Percentiles rank a stretch among this genome's conserved stretches.
These are phyloP conservation scores for Peterozyma toletana DNA, from an alignment of 805 yeast genomes.

Conservation along the genomic window DNA sequence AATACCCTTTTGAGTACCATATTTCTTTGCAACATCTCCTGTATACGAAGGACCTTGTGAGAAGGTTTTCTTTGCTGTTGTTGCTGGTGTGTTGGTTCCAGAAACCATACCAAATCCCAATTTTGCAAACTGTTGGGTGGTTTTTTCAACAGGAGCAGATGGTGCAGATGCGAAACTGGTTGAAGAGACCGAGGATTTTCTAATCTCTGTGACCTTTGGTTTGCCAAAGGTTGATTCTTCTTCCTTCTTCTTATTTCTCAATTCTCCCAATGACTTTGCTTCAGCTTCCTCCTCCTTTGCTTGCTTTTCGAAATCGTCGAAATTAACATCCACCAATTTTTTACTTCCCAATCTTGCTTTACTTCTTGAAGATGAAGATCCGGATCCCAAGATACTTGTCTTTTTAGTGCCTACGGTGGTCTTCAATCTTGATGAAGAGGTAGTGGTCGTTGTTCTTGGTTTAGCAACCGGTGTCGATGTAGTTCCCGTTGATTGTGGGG, in stretches of 20 bases:
- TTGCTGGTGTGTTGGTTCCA: slow-evolving; percentile 39
- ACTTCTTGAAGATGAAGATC: slow-evolving; percentile 44
- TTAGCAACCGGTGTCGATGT: slow-evolving; percentile 24
- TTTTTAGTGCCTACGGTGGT: slow-evolving; percentile 16
- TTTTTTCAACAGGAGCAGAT: slow-evolving; percentile 28
- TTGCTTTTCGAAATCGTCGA: slow-evolving; percentile 60
- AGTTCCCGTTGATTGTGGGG: slow-evolving; percentile 25
- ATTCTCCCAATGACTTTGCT: slow-evolving; percentile 38
- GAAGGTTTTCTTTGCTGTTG: slow-evolving; percentile 26
- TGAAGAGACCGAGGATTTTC: slow-evolving; percentile 9
- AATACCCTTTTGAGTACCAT: slow-evolving; percentile 86
- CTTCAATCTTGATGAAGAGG: slow-evolving; percentile 17
- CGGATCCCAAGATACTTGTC: slow-evolving; percentile 27
- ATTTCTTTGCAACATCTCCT: slow-evolving; percentile 70
- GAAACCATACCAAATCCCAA: slow-evolving; percentile 90
- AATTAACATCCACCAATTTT: slow-evolving; percentile 45
- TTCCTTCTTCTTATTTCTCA: slow-evolving; percentile 6
- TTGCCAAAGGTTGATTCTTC: slow-evolving; percentile 1
- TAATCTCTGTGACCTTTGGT: slow-evolving; percentile 8
- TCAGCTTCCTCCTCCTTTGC: slow-evolving; percentile 82
- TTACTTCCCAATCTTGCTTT: slow-evolving; percentile 52
- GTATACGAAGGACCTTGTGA: slow-evolving; percentile 58
- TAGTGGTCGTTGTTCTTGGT: slow-evolving; percentile 18
- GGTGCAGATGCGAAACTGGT: slow-evolving; percentile 12
- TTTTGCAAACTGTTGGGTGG: slow-evolving; percentile 69